Conservation (phyloP, 257 asterid species). For the Lycium barbarum region DNA sequence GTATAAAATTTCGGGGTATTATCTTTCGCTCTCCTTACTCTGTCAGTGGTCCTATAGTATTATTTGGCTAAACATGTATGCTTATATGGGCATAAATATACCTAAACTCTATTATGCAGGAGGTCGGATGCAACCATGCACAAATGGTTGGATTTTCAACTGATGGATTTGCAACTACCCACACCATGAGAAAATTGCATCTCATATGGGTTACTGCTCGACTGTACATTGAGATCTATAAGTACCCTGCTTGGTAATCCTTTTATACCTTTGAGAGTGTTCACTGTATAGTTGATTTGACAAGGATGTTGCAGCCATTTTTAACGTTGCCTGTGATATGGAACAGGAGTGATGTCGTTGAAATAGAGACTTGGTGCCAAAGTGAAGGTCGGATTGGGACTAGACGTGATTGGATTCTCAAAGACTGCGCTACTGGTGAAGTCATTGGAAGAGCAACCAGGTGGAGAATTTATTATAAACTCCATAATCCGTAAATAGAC, state of each 20-base stretch:
- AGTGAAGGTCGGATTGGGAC: constrained; percentile 90
- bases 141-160: constrained; percentile 94
- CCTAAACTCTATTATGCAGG: constrained; percentile 51
- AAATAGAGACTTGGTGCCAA: constrained; percentile 99
- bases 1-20: not conserved
- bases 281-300: not conserved
- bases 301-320: not conserved
- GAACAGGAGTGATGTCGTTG: constrained; percentile 91
- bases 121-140: constrained; percentile 97
- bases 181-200: constrained; percentile 78
- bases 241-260: constrained; percentile 90
- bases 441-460: constrained; percentile 98
- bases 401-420: constrained; percentile 94
- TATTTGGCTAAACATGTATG: not conserved
- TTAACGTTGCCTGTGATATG: constrained; percentile 2
- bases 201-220: constrained; percentile 99
- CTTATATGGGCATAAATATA: not conserved
- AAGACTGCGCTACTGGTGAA: constrained; percentile 76
- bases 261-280: not conserved
- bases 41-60: not conserved
- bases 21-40: not conserved
- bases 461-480: constrained; percentile 41
- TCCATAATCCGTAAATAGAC: not conserved
- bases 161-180: constrained; percentile 94
- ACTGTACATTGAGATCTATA: constrained; percentile 95